Base-by-base conservation (phyloP, 495 filamentous ascomycete genomes). In the Choiromyces venosus region DNA sequence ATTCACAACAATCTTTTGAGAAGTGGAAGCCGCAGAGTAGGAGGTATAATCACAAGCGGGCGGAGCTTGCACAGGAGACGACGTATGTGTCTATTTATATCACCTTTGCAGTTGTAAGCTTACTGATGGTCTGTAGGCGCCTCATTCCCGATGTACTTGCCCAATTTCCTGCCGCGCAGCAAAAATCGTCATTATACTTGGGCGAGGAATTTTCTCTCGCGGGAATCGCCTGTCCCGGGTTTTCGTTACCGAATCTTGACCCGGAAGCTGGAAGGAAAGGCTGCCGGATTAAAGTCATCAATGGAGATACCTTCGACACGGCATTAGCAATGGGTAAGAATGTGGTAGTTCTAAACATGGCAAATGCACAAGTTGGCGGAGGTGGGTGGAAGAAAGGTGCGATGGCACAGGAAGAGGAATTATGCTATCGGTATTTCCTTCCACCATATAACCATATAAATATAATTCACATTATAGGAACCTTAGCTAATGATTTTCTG, bases 281-380 rank as follows among this genome's bases (percentile, higher is more conserved):
- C 37, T 71, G 71, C 16, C 67, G 77, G 29, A 66, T 79, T 21
- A 69, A 69, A 9, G 86, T 90, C 61, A 68, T 87, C 16, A 80
- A 85, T 69, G 82, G 82, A 35, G 88, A 90, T 73, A 83, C 84
- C 0, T 84, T 86, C 71, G 85, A 89, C 68, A 80, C 81, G 5
- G 87, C 87, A 9, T 74, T 87, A 33, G 40, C 74, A 1, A 79
- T 89, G 68, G 71, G 79, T 37, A 73, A 76, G 16, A 82, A 82
- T 1, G 84, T 90, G 7, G 87, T 85, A 39, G 83, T 91, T 21
- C 83, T 91, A 38, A 91, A 91, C 78, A 84, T 90, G 76, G 89
- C 88, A 12, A 89, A 86, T 46, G 85, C 85, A 14, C 39, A 69
- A 2, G 79, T 68, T 0, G 79, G 84, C 18, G 89, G 88, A 36